Conservation (phyloP, 495 filamentous ascomycete genomes). For the Penicillium atrosanguineum region DNA sequence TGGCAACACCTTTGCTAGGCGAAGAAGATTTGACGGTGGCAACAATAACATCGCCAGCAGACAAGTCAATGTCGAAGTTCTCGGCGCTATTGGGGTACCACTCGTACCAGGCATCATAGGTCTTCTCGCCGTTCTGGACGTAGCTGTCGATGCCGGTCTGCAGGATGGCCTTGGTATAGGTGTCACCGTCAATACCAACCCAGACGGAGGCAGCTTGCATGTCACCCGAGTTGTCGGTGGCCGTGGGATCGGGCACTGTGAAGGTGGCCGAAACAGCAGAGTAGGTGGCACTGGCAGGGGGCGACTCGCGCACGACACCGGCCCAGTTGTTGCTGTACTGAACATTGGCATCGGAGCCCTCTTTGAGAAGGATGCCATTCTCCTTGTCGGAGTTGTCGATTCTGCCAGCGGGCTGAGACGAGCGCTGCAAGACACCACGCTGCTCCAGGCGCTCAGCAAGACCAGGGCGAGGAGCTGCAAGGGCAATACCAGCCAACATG, state of each 20-base stretch:
- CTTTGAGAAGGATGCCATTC: constrained; percentile 18
- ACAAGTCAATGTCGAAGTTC: constrained; percentile 53
- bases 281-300: constrained; percentile 44
- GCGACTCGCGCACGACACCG: constrained; percentile 50
- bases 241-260: constrained; percentile 51
- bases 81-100: constrained; percentile 59
- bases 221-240: constrained; percentile 27
- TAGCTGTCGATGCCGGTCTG: constrained; percentile 62
- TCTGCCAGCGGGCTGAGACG: constrained; percentile 21
- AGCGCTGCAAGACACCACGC: constrained; percentile 24
- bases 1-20: constrained; percentile 49
- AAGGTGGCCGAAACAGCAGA: constrained; percentile 54
- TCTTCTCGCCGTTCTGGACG: constrained; percentile 31
- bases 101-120: constrained; percentile 62
- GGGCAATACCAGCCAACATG: constrained; percentile 21
- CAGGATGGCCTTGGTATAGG: constrained; percentile 54
- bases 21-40: constrained; percentile 50
- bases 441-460: constrained; percentile 28
- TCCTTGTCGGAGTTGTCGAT: constrained; percentile 6
- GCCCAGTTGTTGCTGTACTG: constrained; percentile 62
- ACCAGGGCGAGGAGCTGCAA: constrained; percentile 28
- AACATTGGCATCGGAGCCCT: constrained; percentile 19
- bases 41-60: constrained; percentile 55
- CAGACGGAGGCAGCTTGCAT: constrained; percentile 56
- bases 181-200: constrained; percentile 63